These are phyloP conservation scores for Populus euphratica DNA, from an alignment of 345 rosid genomes.

Conservation along the genomic window DNA sequence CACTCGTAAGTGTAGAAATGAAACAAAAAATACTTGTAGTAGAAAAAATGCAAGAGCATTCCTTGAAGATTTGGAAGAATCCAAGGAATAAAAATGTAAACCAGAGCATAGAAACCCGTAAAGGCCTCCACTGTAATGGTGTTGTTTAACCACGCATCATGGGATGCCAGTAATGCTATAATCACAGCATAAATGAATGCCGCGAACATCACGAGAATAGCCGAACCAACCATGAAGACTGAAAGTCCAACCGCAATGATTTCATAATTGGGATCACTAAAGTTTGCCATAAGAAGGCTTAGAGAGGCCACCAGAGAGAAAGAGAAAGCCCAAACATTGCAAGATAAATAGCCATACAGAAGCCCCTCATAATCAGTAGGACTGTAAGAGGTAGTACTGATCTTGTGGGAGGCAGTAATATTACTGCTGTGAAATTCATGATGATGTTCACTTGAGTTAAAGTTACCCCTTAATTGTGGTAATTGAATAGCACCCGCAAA, in stretches of 20 bases:
- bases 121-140: neutral
- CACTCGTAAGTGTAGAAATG: neutral
- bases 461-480: neutral
- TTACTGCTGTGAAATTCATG: neutral
- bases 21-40: neutral
- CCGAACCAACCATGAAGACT: neutral
- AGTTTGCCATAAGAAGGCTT: neutral
- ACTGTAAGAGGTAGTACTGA: neutral
- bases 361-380: neutral
- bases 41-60: neutral
- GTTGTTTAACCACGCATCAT: neutral
- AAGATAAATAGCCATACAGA: neutral
- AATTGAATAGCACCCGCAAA: slow-evolving; percentile 19
- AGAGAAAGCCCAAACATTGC: neutral
- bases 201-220: neutral
- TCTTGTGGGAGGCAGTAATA: neutral
- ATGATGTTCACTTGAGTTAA: neutral
- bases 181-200: neutral
- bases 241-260: neutral
- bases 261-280: neutral
- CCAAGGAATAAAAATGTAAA: neutral
- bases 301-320: neutral
- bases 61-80: neutral
- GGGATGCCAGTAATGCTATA: neutral
- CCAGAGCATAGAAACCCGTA: too few species aligned